A percentile compares a stretch with the other conserved stretches of the same genome.
phyloP scores from a whole-genome alignment of 1,139 yeast species.

The Ashbya aceris region DNA sequence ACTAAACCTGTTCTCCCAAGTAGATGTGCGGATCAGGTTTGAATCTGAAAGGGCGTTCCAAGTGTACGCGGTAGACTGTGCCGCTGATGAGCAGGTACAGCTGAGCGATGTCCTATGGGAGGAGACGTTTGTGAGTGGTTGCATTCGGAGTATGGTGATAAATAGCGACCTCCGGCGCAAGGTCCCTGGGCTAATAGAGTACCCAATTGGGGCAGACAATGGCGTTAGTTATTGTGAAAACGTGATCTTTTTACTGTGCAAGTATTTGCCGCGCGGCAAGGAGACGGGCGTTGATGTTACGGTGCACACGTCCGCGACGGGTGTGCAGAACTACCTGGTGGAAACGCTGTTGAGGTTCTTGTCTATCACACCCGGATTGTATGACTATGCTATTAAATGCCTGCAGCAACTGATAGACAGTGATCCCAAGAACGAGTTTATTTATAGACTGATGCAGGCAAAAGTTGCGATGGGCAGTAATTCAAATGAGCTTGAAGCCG shows the following conservation, averaged over 20 bases:
- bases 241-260: slow-evolving; percentile 53
- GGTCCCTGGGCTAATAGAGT: slow-evolving; percentile 44
- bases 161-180: slow-evolving; percentile 58
- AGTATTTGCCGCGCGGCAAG: slow-evolving; percentile 57
- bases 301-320: slow-evolving; percentile 37
- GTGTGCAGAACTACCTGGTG: slow-evolving; percentile 62
- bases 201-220: slow-evolving; percentile 35
- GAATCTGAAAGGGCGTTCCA: slow-evolving; percentile 44
- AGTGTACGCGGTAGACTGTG: slow-evolving; percentile 31
- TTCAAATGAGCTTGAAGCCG: slow-evolving; percentile 67
- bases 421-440: slow-evolving; percentile 44
- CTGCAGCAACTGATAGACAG: slow-evolving; percentile 36
- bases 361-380: slow-evolving; percentile 51
- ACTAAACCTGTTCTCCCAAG: slow-evolving; percentile 55
- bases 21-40: slow-evolving; percentile 64
- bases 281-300: slow-evolving; percentile 56
- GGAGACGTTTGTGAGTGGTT: slow-evolving; percentile 69
- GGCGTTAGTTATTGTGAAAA: slow-evolving; percentile 38
- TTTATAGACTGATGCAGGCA: slow-evolving; percentile 43
- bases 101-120: slow-evolving; percentile 48
- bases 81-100: slow-evolving; percentile 18
- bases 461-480: slow-evolving; percentile 22
- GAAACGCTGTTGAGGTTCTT: slow-evolving; percentile 63
- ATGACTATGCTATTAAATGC: slow-evolving; percentile 48
- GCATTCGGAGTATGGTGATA: slow-evolving; percentile 63